phyloP scores from a whole-genome alignment of 495 filamentous ascomycete species.

The Penicillium longicatenatum region DNA sequence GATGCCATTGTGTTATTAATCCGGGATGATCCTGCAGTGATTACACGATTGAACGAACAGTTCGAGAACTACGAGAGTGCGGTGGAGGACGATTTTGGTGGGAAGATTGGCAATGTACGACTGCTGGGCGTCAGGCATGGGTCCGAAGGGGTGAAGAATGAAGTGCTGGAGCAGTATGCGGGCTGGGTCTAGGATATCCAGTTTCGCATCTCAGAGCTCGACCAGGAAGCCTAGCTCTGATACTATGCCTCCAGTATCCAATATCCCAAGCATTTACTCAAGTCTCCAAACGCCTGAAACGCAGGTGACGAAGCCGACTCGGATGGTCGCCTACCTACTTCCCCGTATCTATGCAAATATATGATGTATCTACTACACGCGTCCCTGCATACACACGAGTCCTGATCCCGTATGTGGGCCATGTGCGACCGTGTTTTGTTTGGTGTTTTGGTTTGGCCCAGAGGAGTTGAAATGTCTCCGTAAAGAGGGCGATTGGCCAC shows the following conservation, averaged over 20 bases:
- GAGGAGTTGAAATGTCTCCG: slow-evolving; percentile 5
- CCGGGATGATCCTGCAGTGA: slow-evolving; percentile 68
- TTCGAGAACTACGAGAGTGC: slow-evolving; percentile 64
- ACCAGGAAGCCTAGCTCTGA: background rate
- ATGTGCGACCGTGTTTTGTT: slow-evolving; percentile 21
- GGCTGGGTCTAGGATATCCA: slow-evolving; percentile 55
- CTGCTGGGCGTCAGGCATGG: slow-evolving; percentile 83
- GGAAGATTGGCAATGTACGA: slow-evolving; percentile 70
- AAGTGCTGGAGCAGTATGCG: slow-evolving; percentile 61
- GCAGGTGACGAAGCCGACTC: slow-evolving; percentile 4
- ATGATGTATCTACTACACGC: slow-evolving; percentile 3
- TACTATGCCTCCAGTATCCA: background rate
- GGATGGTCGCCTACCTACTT: slow-evolving; percentile 12
- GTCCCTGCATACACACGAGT: slow-evolving; percentile 18
- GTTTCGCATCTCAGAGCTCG: background rate
- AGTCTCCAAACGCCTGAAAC: background rate
- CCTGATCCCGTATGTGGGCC: background rate
- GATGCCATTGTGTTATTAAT: slow-evolving; percentile 86
- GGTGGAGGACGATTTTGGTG: slow-evolving; percentile 51
- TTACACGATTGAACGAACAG: slow-evolving; percentile 61
- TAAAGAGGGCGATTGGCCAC: background rate
- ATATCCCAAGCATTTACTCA: background rate
- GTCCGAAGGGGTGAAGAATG: slow-evolving; percentile 76
- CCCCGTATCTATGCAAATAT: slow-evolving; percentile 12
- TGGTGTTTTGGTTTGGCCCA: slow-evolving; percentile 20